Percentiles rank a stretch among this genome's conserved stretches.
Conservation (phyloP, 2,329 filamentous ascomycete species). For the Cladosporium velox region DNA sequence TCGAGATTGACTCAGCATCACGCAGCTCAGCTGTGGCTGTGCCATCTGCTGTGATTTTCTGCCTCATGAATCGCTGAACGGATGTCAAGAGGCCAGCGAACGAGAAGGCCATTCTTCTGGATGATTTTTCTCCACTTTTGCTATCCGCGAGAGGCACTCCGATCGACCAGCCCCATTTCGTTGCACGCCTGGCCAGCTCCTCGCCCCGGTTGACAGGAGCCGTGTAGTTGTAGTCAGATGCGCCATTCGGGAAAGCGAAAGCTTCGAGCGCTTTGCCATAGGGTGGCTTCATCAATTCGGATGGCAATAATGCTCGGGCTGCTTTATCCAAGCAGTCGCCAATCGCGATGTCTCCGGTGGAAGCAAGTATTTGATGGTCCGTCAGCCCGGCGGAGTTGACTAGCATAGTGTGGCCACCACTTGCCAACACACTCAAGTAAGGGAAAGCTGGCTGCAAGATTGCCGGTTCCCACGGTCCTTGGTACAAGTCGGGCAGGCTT, state of each 20-base stretch:
- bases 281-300: slow-evolving; percentile 64
- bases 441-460: slow-evolving; percentile 64
- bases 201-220: slow-evolving; percentile 63
- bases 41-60: slow-evolving; percentile 30
- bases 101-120: slow-evolving; percentile 62
- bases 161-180: slow-evolving; percentile 66
- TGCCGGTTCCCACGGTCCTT: slow-evolving; percentile 6
- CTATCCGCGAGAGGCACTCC: slow-evolving; percentile 65
- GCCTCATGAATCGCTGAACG: slow-evolving; percentile 59
- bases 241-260: slow-evolving; percentile 68
- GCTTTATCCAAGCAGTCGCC: slow-evolving; percentile 89
- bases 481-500: slow-evolving; percentile 1
- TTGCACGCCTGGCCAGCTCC: slow-evolving; percentile 49
- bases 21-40: slow-evolving; percentile 36
- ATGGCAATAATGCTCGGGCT: slow-evolving; percentile 73
- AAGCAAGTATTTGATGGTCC: slow-evolving; percentile 72
- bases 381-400: slow-evolving; percentile 70
- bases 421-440: slow-evolving; percentile 85
- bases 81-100: slow-evolving; percentile 72
- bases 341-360: slow-evolving; percentile 77
- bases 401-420: slow-evolving; percentile 88
- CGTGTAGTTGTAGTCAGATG: slow-evolving; percentile 55
- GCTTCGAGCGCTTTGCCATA: slow-evolving; percentile 78
- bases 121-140: slow-evolving; percentile 39
- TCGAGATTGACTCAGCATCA: slow-evolving; percentile 45